Percentiles rank a stretch among this genome's conserved stretches.
Evolutionary conservation across 2,329 filamentous ascomycete species (phyloP).

Genomic region (Tolypocladium ovalisporum): DNA sequence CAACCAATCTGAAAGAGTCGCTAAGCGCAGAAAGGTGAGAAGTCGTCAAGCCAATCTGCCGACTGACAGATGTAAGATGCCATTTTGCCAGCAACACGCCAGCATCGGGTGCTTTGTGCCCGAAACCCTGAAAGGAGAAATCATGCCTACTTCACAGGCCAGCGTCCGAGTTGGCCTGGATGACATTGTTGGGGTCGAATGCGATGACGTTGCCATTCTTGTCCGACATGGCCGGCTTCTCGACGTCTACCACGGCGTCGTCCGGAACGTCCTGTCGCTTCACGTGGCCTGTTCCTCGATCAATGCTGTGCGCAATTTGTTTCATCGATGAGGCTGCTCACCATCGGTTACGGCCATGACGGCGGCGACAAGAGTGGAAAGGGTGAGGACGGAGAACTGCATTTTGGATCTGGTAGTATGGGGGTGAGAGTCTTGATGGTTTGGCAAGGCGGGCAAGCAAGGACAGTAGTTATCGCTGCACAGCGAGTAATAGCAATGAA

Average conservation of each 20-base stretch:
- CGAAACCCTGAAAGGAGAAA: too few relatives aligned
- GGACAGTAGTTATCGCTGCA: not conserved
- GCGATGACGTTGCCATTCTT: slow-evolving; percentile 30
- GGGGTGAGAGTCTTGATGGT: not conserved
- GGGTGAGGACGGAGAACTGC: slow-evolving; percentile 37
- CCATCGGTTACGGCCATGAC: slow-evolving; percentile 28
- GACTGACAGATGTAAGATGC: not conserved
- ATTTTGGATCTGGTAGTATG: slow-evolving; percentile 19
- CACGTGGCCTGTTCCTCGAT: not conserved
- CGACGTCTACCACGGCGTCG: slow-evolving; percentile 11
- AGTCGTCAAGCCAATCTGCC: not conserved
- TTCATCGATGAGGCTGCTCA: slow-evolving; percentile 7
- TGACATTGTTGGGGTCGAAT: slow-evolving; percentile 32
- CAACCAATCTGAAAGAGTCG: not conserved
- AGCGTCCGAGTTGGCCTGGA: slow-evolving; percentile 24
- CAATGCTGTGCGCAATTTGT: not conserved
- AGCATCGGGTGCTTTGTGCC: not conserved
- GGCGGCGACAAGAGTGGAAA: slow-evolving; percentile 35
- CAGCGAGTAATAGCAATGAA: not conserved
- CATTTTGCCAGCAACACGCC: not conserved
- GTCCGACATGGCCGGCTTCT: slow-evolving; percentile 34
- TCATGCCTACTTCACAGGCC: slow-evolving; percentile 19
- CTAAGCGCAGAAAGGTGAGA: not conserved
- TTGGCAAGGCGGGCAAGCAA: not conserved
- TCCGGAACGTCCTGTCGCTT: slow-evolving; percentile 2